phyloP scores from a whole-genome alignment of 2,329 filamentous ascomycete genomes.

The Penicillium sp. region DNA sequence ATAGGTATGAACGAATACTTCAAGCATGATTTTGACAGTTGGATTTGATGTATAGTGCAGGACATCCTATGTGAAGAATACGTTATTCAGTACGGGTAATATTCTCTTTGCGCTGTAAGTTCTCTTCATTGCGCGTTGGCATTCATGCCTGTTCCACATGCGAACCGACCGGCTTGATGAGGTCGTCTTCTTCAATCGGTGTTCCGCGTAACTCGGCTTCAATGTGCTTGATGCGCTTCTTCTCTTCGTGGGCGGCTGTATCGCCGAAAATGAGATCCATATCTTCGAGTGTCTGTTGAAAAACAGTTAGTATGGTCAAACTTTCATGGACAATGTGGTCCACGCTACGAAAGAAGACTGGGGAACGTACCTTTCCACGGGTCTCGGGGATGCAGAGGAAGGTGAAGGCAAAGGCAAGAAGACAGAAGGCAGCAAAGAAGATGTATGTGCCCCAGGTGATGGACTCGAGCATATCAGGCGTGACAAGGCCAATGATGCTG shows the following conservation, averaged over 20 bases:
- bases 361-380: constrained; percentile 25
- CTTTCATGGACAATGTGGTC: background rate
- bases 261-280: constrained; percentile 45
- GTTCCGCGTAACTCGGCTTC: constrained; percentile 31
- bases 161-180: constrained; percentile 17
- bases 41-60: background rate
- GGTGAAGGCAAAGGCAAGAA: constrained; percentile 29
- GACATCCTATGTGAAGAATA: background rate
- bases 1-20: background rate
- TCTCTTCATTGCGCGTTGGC: background rate
- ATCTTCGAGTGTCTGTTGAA: constrained; percentile 44
- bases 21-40: background rate
- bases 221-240: constrained; percentile 33
- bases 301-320: background rate
- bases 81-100: background rate
- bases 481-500: constrained; percentile 32
- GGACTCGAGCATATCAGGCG: constrained; percentile 31
- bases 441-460: constrained; percentile 36
- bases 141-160: constrained; percentile 16
- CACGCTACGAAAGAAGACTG: background rate
- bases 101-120: background rate
- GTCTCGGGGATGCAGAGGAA: constrained; percentile 32
- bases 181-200: constrained; percentile 14
- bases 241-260: constrained; percentile 32
- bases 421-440: constrained; percentile 34